Base-by-base conservation (phyloP, 345 rosid species). In the Pistacia integerrima region DNA sequence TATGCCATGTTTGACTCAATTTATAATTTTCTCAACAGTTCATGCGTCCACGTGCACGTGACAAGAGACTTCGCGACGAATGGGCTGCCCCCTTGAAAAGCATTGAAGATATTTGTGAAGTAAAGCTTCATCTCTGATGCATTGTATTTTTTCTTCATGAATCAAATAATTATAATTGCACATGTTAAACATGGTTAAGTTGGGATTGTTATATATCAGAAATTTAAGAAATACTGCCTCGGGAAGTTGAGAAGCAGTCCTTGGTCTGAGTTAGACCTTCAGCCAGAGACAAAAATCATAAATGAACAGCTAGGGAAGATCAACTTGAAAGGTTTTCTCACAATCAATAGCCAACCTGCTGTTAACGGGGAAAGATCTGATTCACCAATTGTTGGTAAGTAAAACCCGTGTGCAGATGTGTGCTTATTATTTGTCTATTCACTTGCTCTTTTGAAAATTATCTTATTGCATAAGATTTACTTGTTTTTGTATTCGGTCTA, bases 281-380 rank as follows among this genome's bases (percentile, higher is more conserved):
- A 90, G 82, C 92, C 94, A 18, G 99, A 94, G 90, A 97, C 99
- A 65, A 94, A 85, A 79, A 89, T 97, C 85, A 97, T 97, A 36
- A 84, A 92, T 77, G 97, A 91, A 82, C 87, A 88, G 14, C 94
- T 96, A 11, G 97, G 93, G 46, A 91, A 81, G 86, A 85, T 96
- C 83, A 96, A 96, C 86, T 73, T 84, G 86, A 89, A 88, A 74
- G 98, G 98, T 76, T 92, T 90, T 90, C 82, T 96, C 76, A 93
- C 98, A 22, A 90, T 93, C 85, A 96, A 96, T 78, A 97, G 99
- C 86, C 99, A 97, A 78, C 98, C 97, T 44, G 93, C 99, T 13
- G 91, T 97, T 78, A 97, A 94, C 57, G 97, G 88, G 4, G 95
- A 92, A 70, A 88, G 81, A 77, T 94, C 99, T 20, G 97, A 94